Conservation (phyloP, 805 yeast genomes). For the Wickerhamomyces hampshirensis region DNA sequence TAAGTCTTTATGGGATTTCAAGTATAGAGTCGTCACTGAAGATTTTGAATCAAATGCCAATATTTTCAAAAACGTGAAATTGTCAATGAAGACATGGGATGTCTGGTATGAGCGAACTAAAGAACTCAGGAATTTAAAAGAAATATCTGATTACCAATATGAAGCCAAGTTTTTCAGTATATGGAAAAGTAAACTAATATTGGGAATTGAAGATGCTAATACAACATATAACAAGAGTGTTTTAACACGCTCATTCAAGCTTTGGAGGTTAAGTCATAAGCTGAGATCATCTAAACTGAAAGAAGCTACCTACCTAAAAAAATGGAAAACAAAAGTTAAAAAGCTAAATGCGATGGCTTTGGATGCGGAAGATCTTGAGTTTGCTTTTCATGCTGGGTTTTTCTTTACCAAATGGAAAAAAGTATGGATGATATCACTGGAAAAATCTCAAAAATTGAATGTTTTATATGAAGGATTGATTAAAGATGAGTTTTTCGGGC, state of each 20-base stretch:
- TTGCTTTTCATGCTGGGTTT: slow-evolving; percentile 21
- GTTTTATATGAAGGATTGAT: not conserved
- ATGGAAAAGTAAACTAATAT: slow-evolving; percentile 13
- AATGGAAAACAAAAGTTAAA: slow-evolving; percentile 10
- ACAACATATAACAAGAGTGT: slow-evolving; percentile 4
- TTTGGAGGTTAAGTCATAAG: slow-evolving; percentile 11
- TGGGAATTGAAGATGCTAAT: slow-evolving; percentile 4
- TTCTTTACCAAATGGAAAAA: slow-evolving; percentile 23
- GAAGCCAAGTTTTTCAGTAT: slow-evolving; percentile 11
- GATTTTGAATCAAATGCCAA: slow-evolving; percentile 20
- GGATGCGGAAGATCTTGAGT: slow-evolving; percentile 15
- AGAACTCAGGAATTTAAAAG: slow-evolving; percentile 4
- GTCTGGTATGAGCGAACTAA: slow-evolving; percentile 17
- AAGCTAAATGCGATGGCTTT: not conserved
- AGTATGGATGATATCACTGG: not conserved
- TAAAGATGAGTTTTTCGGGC: slow-evolving; percentile 1
- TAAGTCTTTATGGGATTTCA: slow-evolving; percentile 9
- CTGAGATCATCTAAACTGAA: not conserved
- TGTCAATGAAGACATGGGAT: slow-evolving; percentile 15
- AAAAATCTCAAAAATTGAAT: slow-evolving; percentile 1
- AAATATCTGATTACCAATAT: slow-evolving; percentile 12
- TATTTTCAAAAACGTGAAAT: slow-evolving; percentile 12
- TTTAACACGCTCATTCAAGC: slow-evolving; percentile 2
- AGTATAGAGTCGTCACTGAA: slow-evolving; percentile 10
- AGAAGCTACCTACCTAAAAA: slow-evolving; percentile 1